Evolutionary conservation across 805 yeast species (phyloP), one percentile per base, ranked within the genome.

Genomic region (Saturnispora diversa): DNA sequence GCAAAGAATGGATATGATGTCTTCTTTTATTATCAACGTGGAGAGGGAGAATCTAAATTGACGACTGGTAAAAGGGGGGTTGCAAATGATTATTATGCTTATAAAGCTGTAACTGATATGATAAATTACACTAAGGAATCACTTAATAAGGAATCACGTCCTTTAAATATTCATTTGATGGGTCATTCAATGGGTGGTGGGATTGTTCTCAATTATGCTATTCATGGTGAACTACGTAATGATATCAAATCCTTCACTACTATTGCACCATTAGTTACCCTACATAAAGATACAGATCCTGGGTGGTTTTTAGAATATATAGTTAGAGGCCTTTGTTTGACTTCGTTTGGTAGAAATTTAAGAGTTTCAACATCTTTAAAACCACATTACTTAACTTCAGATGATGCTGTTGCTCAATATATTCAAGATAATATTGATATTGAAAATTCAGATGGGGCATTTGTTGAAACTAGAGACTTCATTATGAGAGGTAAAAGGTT

Each of bases 171-270:
- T 24, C 69, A 64, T 49, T 52, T 84, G 34, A 63, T 72, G 52
- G 87, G 90, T 1, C 85, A 78, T 48, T 81, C 87, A 8, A 81
- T 84, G 88, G 94, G 94, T 37, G 90, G 90, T 16, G 88, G 81
- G 0, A 75, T 83, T 37, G 64, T 63, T 0, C 60, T 83, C 43
- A 79, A 77, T 56, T 82, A 83, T 54, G 76, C 74, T 3, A 66
- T 74, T 27, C 53, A 55, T 24, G 88, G 88, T 2, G 70, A 64
- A 44, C 60, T 68, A 51, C 65, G 60, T 33, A 66, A 69, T 21
- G 50, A 65, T 15, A 44, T 83, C 20, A 59, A 63, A 25, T 75
- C 74, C 0, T 66, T 73, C 32, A 58, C 70, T 29, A 70, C 65
- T 0, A 62, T 70, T 25, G 86, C 77, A 1, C 94, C 94, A 2